phyloP scores from a whole-genome alignment of 2,329 filamentous ascomycete species.

The Exophiala calicioides region DNA sequence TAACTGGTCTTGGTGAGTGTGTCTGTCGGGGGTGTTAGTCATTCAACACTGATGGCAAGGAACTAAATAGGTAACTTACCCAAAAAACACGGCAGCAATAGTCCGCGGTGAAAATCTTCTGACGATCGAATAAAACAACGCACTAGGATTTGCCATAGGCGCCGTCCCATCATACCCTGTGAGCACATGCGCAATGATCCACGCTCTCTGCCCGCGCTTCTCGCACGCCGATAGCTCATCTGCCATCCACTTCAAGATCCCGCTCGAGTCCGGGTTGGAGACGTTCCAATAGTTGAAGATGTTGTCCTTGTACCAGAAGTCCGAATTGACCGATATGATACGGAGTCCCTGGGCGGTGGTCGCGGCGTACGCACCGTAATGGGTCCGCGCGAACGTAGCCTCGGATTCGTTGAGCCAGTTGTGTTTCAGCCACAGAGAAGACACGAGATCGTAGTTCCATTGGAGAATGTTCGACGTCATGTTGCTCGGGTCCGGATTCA shows the following conservation, averaged over 20 bases:
- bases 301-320: slow-evolving; percentile 35
- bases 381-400: slow-evolving; percentile 28
- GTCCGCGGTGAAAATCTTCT: slow-evolving; percentile 29
- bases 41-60: not conserved
- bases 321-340: slow-evolving; percentile 34
- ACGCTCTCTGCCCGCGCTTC: slow-evolving; percentile 30
- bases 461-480: slow-evolving; percentile 25
- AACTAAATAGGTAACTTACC: slow-evolving; percentile 6
- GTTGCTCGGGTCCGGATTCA: slow-evolving; percentile 22
- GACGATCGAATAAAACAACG: slow-evolving; percentile 34
- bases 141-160: slow-evolving; percentile 31
- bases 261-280: slow-evolving; percentile 32
- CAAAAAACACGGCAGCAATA: slow-evolving; percentile 30
- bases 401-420: slow-evolving; percentile 33
- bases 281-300: slow-evolving; percentile 33
- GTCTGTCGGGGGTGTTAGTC: slow-evolving; percentile 11
- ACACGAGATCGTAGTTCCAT: slow-evolving; percentile 33
- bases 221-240: slow-evolving; percentile 33
- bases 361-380: slow-evolving; percentile 31
- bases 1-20: slow-evolving; percentile 34
- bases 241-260: slow-evolving; percentile 30
- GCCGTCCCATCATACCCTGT: slow-evolving; percentile 30
- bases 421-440: slow-evolving; percentile 30
- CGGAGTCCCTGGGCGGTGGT: slow-evolving; percentile 33
- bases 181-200: slow-evolving; percentile 34